phyloP scores from a whole-genome alignment of 177 flowering plant genomes.

The Telopea speciosissima region DNA sequence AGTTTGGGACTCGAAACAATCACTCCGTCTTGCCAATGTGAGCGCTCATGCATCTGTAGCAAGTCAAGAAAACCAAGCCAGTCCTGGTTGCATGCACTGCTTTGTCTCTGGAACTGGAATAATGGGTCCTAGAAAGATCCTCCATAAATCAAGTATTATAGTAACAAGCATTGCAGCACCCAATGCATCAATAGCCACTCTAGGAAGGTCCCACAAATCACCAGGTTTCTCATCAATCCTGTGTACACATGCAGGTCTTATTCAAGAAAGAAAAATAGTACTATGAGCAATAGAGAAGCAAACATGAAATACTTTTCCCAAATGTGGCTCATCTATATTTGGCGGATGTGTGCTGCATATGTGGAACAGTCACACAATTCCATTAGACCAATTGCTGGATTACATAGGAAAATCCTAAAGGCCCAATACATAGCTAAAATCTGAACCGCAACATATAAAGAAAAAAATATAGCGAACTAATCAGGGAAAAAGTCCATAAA shows the following conservation, averaged over 20 bases:
- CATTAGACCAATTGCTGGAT: background rate
- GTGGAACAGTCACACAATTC: background rate
- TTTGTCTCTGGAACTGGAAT: slow-evolving; percentile 45
- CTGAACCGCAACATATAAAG: background rate
- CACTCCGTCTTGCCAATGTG: background rate
- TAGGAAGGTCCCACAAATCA: slow-evolving; percentile 65
- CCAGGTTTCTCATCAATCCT: slow-evolving; percentile 88
- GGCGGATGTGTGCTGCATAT: background rate
- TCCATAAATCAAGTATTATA: slow-evolving; percentile 90
- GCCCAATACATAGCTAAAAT: background rate
- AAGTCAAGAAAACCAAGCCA: slow-evolving; percentile 72
- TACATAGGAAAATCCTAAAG: background rate
- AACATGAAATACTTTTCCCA: background rate
- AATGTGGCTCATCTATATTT: background rate
- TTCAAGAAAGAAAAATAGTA: slow-evolving; percentile 5
- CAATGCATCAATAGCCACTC: slow-evolving; percentile 86
- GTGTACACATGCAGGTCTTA: slow-evolving; percentile 7
- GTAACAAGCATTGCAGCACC: slow-evolving; percentile 98
- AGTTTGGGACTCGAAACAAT: background rate
- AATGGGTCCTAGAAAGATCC: slow-evolving; percentile 84
- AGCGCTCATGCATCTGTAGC: slow-evolving; percentile 13
- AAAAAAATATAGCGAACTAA: background rate
- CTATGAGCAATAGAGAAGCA: background rate
- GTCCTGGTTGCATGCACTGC: slow-evolving; percentile 62
- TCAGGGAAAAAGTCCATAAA: background rate